Evolutionary conservation across 768 basidiomycete species (phyloP), one percentile per base, ranked within the genome.

Genomic region (Daedalea quercina): DNA sequence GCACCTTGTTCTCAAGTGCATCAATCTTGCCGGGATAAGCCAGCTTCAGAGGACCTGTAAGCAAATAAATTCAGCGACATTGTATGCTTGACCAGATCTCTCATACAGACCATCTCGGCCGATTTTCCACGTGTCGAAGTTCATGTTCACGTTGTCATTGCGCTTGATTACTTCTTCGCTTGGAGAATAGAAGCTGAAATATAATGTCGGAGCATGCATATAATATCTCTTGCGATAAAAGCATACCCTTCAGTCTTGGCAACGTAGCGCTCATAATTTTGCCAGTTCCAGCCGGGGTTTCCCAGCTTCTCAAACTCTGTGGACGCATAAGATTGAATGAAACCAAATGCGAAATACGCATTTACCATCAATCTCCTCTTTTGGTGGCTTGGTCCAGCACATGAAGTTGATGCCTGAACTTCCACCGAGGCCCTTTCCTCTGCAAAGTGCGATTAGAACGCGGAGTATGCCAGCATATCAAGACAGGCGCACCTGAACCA

Each of bases 201-300:
- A 3, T 0, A 44, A 17, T 8, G 2, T 43, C 3, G 11, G 34
- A 24, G 1, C 28, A 26, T 20, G 35, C 3, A 40, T 15, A 3
- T 11, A 35, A 28, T 23, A 19, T 3, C 1, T 23, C 3, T 7
- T 35, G 3, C 17, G 24, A 13, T 42, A 23, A 1, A 52, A n/a
- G n/a, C 57, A 12, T 40, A 63, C 61, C 60, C 60, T 52, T 66
- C 65, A 3, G 59, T 56, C 15, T 58, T 60, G 1, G 41, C 42
- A 11, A 64, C 37, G 42, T 56, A 59, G 26, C 58, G 56, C 41
- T 60, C 50, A 31, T 52, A 59, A 35, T 60, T 57, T 23, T 55
- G 48, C 61, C 60, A 66, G 33, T 62, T 63, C 63, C 61, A 66
- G 1, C 63, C 63, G 0, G 63, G 61, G 50, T 66, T 66, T 0